Evolutionary conservation across 1,139 yeast genomes (phyloP).

Genomic region (Sugiyamaella novakii): DNA sequence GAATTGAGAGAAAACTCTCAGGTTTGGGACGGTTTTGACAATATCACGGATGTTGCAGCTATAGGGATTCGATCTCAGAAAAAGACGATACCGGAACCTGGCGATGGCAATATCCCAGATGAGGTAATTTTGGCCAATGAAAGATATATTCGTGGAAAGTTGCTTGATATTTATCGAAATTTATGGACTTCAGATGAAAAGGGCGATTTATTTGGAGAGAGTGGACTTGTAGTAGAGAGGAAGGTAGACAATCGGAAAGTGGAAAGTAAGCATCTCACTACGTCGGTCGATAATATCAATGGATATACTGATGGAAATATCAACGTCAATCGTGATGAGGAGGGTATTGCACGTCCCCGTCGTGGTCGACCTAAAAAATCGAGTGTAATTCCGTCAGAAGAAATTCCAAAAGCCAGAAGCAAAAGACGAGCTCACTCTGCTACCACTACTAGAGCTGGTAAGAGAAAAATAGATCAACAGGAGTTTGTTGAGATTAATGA

Average conservation of each 20-base stretch:
- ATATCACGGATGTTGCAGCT: conserved; percentile 6
- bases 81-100: background rate
- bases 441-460: too few relatives aligned
- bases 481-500: too few relatives aligned
- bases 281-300: background rate
- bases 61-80: too few relatives aligned
- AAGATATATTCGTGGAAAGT: background rate
- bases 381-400: too few relatives aligned
- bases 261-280: too few relatives aligned
- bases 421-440: too few relatives aligned
- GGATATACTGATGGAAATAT: background rate
- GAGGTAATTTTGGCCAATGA: background rate
- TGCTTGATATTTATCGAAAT: conserved; percentile 4
- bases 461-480: too few relatives aligned
- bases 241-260: background rate
- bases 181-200: conserved; percentile 1
- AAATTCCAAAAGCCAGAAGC: too few relatives aligned
- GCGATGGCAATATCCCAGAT: background rate
- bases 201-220: conserved; percentile 1
- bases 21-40: conserved; percentile 11
- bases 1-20: conserved; percentile 9
- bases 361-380: too few relatives aligned
- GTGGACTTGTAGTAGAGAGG: too few relatives aligned
- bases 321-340: background rate
- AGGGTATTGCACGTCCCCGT: too few relatives aligned